Percentiles rank a stretch among this genome's conserved stretches.
phyloP scores from a whole-genome alignment of 352 stramenopile genomes.

The Pilasporangium apinafurcum region DNA sequence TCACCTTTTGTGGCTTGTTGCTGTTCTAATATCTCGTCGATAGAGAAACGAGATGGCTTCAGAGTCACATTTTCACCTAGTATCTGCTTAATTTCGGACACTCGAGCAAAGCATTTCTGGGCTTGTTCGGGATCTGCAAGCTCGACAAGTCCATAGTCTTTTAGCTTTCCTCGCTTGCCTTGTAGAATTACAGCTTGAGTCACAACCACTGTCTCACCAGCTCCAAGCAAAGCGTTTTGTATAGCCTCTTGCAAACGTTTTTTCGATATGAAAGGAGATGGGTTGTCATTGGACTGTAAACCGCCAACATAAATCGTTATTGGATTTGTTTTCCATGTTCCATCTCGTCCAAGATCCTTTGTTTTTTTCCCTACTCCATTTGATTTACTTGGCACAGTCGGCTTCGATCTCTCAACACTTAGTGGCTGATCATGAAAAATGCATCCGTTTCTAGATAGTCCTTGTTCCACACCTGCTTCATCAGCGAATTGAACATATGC shows the following conservation, averaged over 20 bases:
- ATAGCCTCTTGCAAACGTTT: slow-evolving; percentile 31
- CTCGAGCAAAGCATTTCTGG: slow-evolving; percentile 18
- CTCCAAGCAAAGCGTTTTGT: slow-evolving; percentile 24
- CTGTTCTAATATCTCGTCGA: slow-evolving; percentile 50
- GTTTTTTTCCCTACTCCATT: not conserved
- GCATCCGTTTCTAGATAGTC: slow-evolving; percentile 20
- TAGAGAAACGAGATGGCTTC: slow-evolving; percentile 55
- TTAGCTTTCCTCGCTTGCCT: slow-evolving; percentile 48
- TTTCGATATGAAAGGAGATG: slow-evolving; percentile 25
- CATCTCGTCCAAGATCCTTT: slow-evolving; percentile 5
- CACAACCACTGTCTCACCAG: slow-evolving; percentile 24
- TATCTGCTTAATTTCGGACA: slow-evolving; percentile 18
- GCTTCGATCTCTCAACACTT: slow-evolving; percentile 46
- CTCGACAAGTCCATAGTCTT: slow-evolving; percentile 66
- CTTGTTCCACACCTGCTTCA: slow-evolving; percentile 26
- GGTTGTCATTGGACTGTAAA: slow-evolving; percentile 12
- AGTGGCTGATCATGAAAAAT: slow-evolving; percentile 23
- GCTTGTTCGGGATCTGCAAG: slow-evolving; percentile 23
- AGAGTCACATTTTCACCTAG: slow-evolving; percentile 47
- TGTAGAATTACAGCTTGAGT: slow-evolving; percentile 45
- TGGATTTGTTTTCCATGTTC: slow-evolving; percentile 39
- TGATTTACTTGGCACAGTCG: slow-evolving; percentile 8
- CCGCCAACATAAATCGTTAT: slow-evolving; percentile 54
- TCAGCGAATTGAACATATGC: slow-evolving; percentile 65
- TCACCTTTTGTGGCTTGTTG: too few relatives aligned